These are phyloP conservation scores for Thraustochytrium sp. DNA, from an alignment of 352 stramenopile species.

Conservation along the genomic window DNA sequence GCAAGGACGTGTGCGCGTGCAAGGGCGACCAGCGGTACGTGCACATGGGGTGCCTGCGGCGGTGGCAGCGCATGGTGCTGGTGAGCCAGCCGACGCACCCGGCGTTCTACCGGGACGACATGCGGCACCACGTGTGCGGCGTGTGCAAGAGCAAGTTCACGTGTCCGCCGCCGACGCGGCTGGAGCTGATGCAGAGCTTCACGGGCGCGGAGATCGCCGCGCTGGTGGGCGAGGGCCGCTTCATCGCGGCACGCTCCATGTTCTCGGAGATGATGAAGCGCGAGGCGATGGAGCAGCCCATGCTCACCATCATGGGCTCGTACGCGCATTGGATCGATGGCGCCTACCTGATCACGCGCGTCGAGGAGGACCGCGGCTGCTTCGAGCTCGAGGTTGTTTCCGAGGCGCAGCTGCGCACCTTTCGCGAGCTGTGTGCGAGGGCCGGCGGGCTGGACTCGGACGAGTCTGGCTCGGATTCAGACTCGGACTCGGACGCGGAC, in stretches of 20 bases:
- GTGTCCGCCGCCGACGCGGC: constrained; percentile 49
- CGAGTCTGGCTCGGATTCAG: too few species aligned
- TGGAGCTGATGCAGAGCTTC: constrained; percentile 53
- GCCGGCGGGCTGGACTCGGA: too few species aligned
- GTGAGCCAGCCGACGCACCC: constrained; percentile 55
- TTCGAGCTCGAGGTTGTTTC: not conserved
- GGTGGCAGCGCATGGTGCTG: constrained; percentile 55
- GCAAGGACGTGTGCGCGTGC: constrained; percentile 51
- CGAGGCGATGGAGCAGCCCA: not conserved
- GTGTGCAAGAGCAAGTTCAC: constrained; percentile 50
- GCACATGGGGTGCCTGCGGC: constrained; percentile 51
- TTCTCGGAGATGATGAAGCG: constrained; percentile 48
- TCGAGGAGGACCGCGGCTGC: constrained; percentile 34
- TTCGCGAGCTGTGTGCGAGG: too few species aligned
- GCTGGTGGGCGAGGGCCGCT: constrained; percentile 46
- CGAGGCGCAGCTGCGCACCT: not conserved
- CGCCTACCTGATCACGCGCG: constrained; percentile 51
- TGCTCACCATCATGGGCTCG: not conserved
- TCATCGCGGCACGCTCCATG: constrained; percentile 50
- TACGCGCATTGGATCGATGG: constrained; percentile 48
- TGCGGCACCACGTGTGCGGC: constrained; percentile 53
- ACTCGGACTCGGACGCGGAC: too few species aligned
- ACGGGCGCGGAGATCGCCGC: constrained; percentile 53
- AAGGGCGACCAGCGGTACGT: constrained; percentile 50
- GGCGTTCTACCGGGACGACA: constrained; percentile 51